phyloP scores from a whole-genome alignment of 331 rosid species.

The Malus hybrid region DNA sequence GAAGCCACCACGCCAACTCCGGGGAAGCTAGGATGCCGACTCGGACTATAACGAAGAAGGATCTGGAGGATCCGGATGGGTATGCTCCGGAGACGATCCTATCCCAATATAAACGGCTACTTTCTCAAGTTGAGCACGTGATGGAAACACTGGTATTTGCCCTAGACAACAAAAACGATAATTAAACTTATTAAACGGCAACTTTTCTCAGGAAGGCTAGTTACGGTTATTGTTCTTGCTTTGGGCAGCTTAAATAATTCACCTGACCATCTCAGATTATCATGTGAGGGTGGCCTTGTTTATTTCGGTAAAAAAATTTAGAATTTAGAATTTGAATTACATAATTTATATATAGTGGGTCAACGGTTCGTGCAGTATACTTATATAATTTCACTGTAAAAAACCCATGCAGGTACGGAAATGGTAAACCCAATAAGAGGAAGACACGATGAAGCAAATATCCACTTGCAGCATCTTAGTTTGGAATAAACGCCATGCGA shows the following conservation, averaged over 20 bases:
- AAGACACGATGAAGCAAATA: constrained; percentile 1
- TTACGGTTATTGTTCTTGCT: not conserved
- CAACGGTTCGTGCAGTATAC: not conserved
- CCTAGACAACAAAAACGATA: not conserved
- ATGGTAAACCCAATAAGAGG: not conserved
- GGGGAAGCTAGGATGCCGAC: too few relatives aligned
- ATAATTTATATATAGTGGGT: constrained; percentile 9
- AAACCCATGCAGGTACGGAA: not conserved
- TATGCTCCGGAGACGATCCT: too few relatives aligned
- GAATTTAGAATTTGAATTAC: not conserved
- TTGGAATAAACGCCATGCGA: constrained; percentile 19
- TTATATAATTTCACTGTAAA: not conserved
- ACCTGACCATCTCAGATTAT: not conserved
- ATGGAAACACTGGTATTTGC: constrained; percentile 19
- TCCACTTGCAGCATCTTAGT: constrained; percentile 30
- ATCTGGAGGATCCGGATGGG: too few relatives aligned
- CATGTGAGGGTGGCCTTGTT: constrained; percentile 36
- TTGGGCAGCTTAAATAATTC: not conserved
- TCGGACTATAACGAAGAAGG: too few relatives aligned
- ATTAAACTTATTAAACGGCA: not conserved
- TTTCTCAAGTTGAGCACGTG: constrained; percentile 38
- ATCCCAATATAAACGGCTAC: constrained; percentile 27
- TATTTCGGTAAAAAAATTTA: not conserved
- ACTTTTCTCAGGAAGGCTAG: not conserved
- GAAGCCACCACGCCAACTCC: too few relatives aligned